Conservation (phyloP, 164 flowering plant species). For the Hamamelis virginiana region DNA sequence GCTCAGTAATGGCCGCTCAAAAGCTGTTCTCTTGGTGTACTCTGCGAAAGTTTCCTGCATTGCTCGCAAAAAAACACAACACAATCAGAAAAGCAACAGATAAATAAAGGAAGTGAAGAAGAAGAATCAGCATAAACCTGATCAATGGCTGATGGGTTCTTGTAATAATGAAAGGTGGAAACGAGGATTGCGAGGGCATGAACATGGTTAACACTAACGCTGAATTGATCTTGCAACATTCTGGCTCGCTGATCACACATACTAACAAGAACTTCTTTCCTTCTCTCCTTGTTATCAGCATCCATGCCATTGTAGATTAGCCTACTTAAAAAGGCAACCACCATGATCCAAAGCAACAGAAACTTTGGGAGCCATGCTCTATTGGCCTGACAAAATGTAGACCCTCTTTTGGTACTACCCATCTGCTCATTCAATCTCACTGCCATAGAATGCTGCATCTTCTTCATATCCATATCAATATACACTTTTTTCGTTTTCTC, state of each 20-base stretch:
- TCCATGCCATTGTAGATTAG: constrained; percentile 43
- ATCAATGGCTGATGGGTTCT: constrained; percentile 82
- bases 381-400: constrained; percentile 35
- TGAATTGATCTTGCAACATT: constrained; percentile 92
- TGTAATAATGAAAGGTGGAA: constrained; percentile 80
- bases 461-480: constrained; percentile 40
- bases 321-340: constrained; percentile 27
- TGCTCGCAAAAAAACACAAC: constrained; percentile 14
- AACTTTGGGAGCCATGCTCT: constrained; percentile 41
- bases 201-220: constrained; percentile 91
- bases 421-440: constrained; percentile 45
- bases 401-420: constrained; percentile 32
- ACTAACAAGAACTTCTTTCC: constrained; percentile 62
- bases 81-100: constrained; percentile 5
- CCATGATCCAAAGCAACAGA: constrained; percentile 47
- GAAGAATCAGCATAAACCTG: constrained; percentile 48
- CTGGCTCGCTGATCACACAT: constrained; percentile 92
- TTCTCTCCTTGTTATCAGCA: constrained; percentile 47
- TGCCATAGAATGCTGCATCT: constrained; percentile 41
- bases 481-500: neutral
- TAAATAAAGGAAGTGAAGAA: neutral
- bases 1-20: constrained; percentile 85
- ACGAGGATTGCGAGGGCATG: constrained; percentile 88
- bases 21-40: constrained; percentile 81
- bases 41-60: constrained; percentile 87